Evolutionary conservation across 2,329 filamentous ascomycete genomes (phyloP).

Genomic region (Claviceps africana): DNA sequence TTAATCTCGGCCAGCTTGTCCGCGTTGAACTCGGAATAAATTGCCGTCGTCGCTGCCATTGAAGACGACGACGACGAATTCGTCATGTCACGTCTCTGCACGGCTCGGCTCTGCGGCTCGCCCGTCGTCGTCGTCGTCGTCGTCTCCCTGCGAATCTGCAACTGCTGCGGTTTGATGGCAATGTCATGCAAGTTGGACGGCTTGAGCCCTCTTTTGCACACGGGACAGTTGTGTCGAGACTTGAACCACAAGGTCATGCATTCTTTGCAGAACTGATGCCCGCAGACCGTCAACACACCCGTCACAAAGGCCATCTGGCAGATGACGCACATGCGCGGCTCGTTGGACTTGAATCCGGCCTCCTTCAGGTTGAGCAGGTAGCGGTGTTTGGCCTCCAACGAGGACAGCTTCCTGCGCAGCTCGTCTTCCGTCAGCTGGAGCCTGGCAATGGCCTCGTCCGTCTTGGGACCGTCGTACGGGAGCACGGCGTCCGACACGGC

Average conservation of each 20-base stretch:
- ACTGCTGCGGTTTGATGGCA: conserved; percentile 61
- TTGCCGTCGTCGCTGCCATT: conserved; percentile 22
- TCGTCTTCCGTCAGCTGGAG: conserved; percentile 22
- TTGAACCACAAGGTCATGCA: conserved; percentile 72
- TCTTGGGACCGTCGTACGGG: conserved; percentile 51
- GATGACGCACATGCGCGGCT: conserved; percentile 67
- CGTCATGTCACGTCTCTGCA: conserved; percentile 8
- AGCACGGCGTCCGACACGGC: conserved; percentile 78
- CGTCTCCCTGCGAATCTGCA: conserved; percentile 42
- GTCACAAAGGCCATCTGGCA: conserved; percentile 63
- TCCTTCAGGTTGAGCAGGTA: conserved; percentile 48
- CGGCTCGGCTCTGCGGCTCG: too few relatives aligned
- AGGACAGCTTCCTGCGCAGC: conserved; percentile 43
- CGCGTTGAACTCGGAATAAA: conserved; percentile 66
- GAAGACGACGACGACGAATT: conserved; percentile 9
- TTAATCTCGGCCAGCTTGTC: conserved; percentile 67
- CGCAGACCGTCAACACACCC: conserved; percentile 77
- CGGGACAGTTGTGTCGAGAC: conserved; percentile 61
- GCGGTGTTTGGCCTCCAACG: conserved; percentile 56
- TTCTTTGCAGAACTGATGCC: conserved; percentile 82
- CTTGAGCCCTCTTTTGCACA: conserved; percentile 62
- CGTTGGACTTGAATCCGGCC: conserved; percentile 47
- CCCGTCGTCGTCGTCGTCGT: too few relatives aligned
- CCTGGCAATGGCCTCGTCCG: conserved; percentile 32
- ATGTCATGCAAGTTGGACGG: conserved; percentile 68